Base-by-base conservation (phyloP, 345 rosid genomes). In the Linum lewisii region DNA sequence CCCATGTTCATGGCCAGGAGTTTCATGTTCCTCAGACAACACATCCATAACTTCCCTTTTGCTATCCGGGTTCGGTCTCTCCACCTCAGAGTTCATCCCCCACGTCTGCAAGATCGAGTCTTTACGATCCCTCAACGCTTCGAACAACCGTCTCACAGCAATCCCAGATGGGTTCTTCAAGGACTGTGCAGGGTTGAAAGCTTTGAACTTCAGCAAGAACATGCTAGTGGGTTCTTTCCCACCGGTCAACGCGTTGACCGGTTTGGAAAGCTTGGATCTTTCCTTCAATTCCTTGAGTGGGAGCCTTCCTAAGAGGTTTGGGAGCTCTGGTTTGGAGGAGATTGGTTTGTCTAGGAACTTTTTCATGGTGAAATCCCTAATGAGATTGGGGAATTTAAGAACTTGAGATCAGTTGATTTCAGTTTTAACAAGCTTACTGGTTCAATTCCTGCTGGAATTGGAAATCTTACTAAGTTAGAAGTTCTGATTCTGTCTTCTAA, bases 1-100 rank as follows among this genome's bases (percentile, higher is more conserved):
- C 62, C 82, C 80, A 29, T 84, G 97, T 70, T 61, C 2, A 3
- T 89, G 95, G 97, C 37, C 63, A 2, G 78, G 84, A 7, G 85
- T 87, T 65, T 5, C 5, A 0, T 85, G 97, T 77, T 70, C 14
- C 58, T 64, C 76, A 50, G 34, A 34, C 61, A 73, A 63, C 36
- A 34, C 71, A 21, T 62, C 77, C 24, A 57, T 87, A 57, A 60
- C 66, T 13, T 11, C 2, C 13, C 60, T 83, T 44, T 73, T 76
- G 61, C 67, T 87, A 34, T 68, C 70, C 58, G 72, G 68, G 63
- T 65, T 76, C 22, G 74, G 57, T 53, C 62, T 84, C 63, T 69
- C 78, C 16, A 53, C 51, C 56, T 66, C 88, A 69, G 66, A 66
- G 2, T 59, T 79, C 66, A 62, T 85, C 24, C 65, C 86, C 52